Base-by-base conservation (phyloP, 2,329 filamentous ascomycete genomes). In the Xylariaceae sp. region DNA sequence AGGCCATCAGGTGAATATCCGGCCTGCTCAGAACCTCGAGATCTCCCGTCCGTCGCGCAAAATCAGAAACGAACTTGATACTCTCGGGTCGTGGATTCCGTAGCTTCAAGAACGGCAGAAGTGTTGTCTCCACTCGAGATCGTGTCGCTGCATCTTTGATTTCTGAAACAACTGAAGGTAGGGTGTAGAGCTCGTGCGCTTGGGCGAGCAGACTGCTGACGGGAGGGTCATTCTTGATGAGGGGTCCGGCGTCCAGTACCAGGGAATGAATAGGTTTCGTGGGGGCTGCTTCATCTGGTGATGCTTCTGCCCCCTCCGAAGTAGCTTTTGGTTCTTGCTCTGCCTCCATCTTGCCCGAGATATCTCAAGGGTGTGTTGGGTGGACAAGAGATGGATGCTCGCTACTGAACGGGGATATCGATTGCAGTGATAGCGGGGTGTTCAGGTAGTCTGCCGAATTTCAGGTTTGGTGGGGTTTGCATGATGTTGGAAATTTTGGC, bases 151-250 rank as follows among this genome's bases (percentile, higher is more conserved):
- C 82, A 75, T 97, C 93, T 66, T 89, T 78, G 76, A 96, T 96
- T 75, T 99, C 94, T 47, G 84, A 80, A 31, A 97, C 77, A 50
- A 99, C 90, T 7, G 88, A 86, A 0, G 92, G 91, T 0, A 93
- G 88, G 1, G 91, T 97, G 64, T 91, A 83, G 40, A 97, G 79
- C 53, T 80, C 76, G 64, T 94, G 86, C 44, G 90, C 86, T 67
- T 90, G 85, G 36, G 82, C 80, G 47, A 96, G 76, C 11, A 99
- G 83, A 0, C 88, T 90, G 42, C 90, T 95, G 19, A 94, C 83
- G 11, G 89, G 78, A 12, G 93, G 90, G 59, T 94, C 87, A 73
- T 97, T 97, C 68, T 93, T 93, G 70, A 99, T 92, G 55, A 99
- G 84, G 7, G 93, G 91, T 22, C 92, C 93, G 3, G 94, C 88